Evolutionary conservation across 257 asterid species (phyloP), one percentile per base, ranked within the genome.

Genomic region (Jasminum sambac): DNA sequence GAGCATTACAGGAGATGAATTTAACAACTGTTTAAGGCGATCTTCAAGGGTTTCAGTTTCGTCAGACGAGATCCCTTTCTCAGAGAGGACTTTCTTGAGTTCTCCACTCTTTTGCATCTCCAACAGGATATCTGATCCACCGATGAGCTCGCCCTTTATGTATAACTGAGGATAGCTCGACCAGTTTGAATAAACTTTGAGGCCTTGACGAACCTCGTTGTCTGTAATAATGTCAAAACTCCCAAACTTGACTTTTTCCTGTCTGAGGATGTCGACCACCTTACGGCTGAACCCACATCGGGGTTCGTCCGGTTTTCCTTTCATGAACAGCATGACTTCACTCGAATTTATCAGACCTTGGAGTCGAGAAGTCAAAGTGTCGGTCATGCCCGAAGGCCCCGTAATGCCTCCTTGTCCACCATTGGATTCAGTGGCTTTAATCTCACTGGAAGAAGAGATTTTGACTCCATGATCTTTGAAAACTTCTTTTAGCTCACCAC

Each of bases 51-150:
- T 79, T 44, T 72, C 86, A 39, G n/a, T n/a, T n/a, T n/a, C n/a
- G n/a, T 78, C 84, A 2, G 58, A 58, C n/a, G 82, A 42, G 66
- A 95, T 67, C 37, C 93, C 98, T 63, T 88, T 88, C 76, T 88
- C 96, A 1, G 85, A 65, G 21, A 91, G 77, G 74, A 89, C 83
- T 84, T 84, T 87, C 75, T 59, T 70, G 2, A 95, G 95, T 86
- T 95, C 98, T 62, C 98, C 99, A 69, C 98, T 95, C 86, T 89
- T 90, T 62, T 95, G 98, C 99, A 95, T 95, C 89, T 95, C 99
- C 83, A 95, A 65, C 25, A 95, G 82, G n/a, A 95, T 95, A 72
- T 95, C 99, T 1, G 99, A 95, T 80, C 99, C 99, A 30, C 99
- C 99, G 10, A 89, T 83, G 36, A 95, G 93, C 70, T 95, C 97